Evolutionary conservation across 2,329 filamentous ascomycete species (phyloP).

Genomic region (Aureobasidium uvarum): DNA sequence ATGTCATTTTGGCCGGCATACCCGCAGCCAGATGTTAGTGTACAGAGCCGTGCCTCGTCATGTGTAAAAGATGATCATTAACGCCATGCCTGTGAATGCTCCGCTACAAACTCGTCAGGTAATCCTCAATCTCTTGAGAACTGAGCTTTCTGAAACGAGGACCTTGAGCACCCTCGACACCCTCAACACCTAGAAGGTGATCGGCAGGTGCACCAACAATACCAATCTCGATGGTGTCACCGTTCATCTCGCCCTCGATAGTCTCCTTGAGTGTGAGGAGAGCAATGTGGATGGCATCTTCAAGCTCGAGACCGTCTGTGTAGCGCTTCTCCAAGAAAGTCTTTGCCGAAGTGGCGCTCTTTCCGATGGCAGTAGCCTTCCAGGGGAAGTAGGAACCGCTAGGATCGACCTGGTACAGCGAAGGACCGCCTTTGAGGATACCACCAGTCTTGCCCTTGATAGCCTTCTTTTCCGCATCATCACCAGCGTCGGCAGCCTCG

Average conservation of each 20-base stretch:
- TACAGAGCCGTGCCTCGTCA: slow-evolving; percentile 25
- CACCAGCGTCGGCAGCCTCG: slow-evolving; percentile 56
- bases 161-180: slow-evolving; percentile 78
- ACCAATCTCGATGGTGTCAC: slow-evolving; percentile 96
- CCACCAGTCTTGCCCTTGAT: slow-evolving; percentile 85
- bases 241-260: slow-evolving; percentile 99
- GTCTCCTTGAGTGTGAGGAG: slow-evolving; percentile 97
- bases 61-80: slow-evolving; percentile 9
- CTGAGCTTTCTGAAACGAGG: slow-evolving; percentile 92
- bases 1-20: slow-evolving; percentile 21
- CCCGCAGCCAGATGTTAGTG: slow-evolving; percentile 12
- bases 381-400: slow-evolving; percentile 98
- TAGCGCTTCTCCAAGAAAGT: slow-evolving; percentile 99
- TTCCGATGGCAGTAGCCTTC: slow-evolving; percentile 99
- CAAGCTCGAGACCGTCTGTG: slow-evolving; percentile 92
- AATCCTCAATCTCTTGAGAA: slow-evolving; percentile 98
- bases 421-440: slow-evolving; percentile 91
- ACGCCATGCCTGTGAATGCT: slow-evolving; percentile 19
- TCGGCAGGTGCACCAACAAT: slow-evolving; percentile 95
- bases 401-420: slow-evolving; percentile 98
- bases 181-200: slow-evolving; percentile 86
- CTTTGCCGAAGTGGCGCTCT: slow-evolving; percentile 97
- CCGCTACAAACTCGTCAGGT: slow-evolving; percentile 88
- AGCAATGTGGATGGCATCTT: slow-evolving; percentile 98
- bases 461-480: slow-evolving; percentile 65